Evolutionary conservation across 352 stramenopile species (phyloP).

Genomic region (Pythium myriotylum): DNA sequence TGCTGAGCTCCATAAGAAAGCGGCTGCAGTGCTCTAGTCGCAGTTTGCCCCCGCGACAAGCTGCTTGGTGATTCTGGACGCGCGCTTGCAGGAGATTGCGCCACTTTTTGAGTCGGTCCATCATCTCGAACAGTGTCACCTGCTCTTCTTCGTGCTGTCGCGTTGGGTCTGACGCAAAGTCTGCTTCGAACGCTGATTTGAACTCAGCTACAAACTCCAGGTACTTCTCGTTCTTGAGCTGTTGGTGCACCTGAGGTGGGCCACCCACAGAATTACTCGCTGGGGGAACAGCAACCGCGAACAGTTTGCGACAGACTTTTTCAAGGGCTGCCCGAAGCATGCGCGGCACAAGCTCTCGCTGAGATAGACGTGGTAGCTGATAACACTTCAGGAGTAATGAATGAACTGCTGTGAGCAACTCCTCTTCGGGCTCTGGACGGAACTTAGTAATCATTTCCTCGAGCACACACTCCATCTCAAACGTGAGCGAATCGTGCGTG

Average conservation of each 20-base stretch:
- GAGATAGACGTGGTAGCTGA: slow-evolving; percentile 79
- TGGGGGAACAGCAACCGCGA: slow-evolving; percentile 37
- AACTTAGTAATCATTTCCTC: slow-evolving; percentile 99
- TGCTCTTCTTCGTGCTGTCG: slow-evolving; percentile 30
- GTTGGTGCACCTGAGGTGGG: slow-evolving; percentile 36
- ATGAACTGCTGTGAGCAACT: slow-evolving; percentile 96
- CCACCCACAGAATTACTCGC: slow-evolving; percentile 10
- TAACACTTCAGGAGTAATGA: slow-evolving; percentile 95
- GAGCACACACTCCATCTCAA: slow-evolving; percentile 97
- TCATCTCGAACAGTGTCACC: slow-evolving; percentile 81
- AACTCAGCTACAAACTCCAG: slow-evolving; percentile 88
- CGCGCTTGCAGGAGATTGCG: slow-evolving; percentile 88
- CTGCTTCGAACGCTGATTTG: slow-evolving; percentile 82
- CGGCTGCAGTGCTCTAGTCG: slow-evolving; percentile 89
- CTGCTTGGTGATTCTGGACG: slow-evolving; percentile 65
- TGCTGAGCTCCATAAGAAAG: slow-evolving; percentile 88
- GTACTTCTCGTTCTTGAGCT: slow-evolving; percentile 90
- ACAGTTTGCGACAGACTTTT: slow-evolving; percentile 94
- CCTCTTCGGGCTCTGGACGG: slow-evolving; percentile 95
- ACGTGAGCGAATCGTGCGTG: slow-evolving; percentile 86
- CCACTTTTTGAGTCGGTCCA: slow-evolving; percentile 91
- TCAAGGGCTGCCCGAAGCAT: slow-evolving; percentile 90
- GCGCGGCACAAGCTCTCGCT: slow-evolving; percentile 79
- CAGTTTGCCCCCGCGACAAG: slow-evolving; percentile 35
- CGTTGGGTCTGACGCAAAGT: slow-evolving; percentile 64